Conservation (phyloP, 164 flowering plant species). For the Kalanchoe fedtschenkoi region DNA sequence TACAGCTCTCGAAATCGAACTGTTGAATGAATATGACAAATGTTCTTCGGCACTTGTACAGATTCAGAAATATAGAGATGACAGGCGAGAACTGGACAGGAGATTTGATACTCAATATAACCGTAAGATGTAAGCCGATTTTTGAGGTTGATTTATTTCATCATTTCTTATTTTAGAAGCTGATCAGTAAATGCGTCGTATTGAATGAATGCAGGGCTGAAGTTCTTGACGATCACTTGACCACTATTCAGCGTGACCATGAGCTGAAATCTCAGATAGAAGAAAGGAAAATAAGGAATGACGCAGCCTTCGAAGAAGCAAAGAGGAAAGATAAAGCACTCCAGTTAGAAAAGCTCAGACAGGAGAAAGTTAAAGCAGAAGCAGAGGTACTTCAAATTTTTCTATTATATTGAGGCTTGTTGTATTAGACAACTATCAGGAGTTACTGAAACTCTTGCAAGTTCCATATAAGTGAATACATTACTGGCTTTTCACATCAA, state of each 20-base stretch:
- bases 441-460: not conserved
- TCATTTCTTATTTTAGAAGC: not conserved
- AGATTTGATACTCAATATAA: slow-evolving; percentile 68
- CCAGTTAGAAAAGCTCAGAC: slow-evolving; percentile 61
- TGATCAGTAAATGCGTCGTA: not conserved
- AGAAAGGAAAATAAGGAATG: slow-evolving; percentile 72
- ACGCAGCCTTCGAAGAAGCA: slow-evolving; percentile 79
- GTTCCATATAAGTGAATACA: too few species aligned
- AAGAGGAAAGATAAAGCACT: slow-evolving; percentile 69
- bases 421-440: not conserved
- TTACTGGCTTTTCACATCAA: too few species aligned
- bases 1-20: slow-evolving; percentile 36
- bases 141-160: not conserved
- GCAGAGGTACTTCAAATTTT: slow-evolving; percentile 34
- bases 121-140: slow-evolving; percentile 56
- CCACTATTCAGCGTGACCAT: slow-evolving; percentile 73
- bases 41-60: slow-evolving; percentile 30
- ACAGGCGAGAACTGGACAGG: slow-evolving; percentile 51
- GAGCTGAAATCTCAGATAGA: slow-evolving; percentile 74
- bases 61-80: slow-evolving; percentile 40
- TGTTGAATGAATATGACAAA: slow-evolving; percentile 35
- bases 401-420: not conserved
- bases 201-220: slow-evolving; percentile 55
- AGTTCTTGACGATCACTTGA: slow-evolving; percentile 75
- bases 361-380: slow-evolving; percentile 64